Conservation (phyloP, 2,329 filamentous ascomycete species). For the Sporothrix inflata region DNA sequence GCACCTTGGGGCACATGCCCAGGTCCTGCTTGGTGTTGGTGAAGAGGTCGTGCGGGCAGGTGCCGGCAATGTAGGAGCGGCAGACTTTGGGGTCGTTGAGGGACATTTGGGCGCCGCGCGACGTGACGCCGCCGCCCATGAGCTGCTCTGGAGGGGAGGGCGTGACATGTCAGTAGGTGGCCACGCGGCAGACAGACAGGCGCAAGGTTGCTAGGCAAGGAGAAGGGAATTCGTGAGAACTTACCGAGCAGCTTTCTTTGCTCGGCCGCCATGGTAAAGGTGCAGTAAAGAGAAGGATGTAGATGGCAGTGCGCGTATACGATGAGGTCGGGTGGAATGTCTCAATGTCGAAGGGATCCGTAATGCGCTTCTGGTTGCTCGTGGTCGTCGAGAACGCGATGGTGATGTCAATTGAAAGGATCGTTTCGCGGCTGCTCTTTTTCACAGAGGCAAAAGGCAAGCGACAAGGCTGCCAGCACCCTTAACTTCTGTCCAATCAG, state of each 20-base stretch:
- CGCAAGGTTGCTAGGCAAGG: not conserved
- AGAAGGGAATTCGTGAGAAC: constrained; percentile 34
- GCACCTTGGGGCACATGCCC: constrained; percentile 83
- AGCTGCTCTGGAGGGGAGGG: constrained; percentile 74
- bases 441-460: constrained; percentile 16
- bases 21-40: constrained; percentile 99
- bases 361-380: not conserved
- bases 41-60: constrained; percentile 97
- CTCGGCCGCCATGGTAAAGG: constrained; percentile 79
- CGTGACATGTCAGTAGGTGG: constrained; percentile 21
- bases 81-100: constrained; percentile 94
- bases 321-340: no score
- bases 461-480: constrained; percentile 21
- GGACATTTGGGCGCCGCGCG: constrained; percentile 78
- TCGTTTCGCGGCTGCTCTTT: not conserved
- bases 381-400: not conserved
- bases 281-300: not conserved
- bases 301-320: no score
- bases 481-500: not conserved
- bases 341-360: not conserved
- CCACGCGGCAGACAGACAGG: not conserved
- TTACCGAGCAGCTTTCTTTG: constrained; percentile 90
- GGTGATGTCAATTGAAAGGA: not conserved
- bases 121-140: constrained; percentile 75
- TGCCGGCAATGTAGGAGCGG: constrained; percentile 89